Base-by-base conservation (phyloP, 352 stramenopile species). In the Globisporangium cylindrosporum region DNA sequence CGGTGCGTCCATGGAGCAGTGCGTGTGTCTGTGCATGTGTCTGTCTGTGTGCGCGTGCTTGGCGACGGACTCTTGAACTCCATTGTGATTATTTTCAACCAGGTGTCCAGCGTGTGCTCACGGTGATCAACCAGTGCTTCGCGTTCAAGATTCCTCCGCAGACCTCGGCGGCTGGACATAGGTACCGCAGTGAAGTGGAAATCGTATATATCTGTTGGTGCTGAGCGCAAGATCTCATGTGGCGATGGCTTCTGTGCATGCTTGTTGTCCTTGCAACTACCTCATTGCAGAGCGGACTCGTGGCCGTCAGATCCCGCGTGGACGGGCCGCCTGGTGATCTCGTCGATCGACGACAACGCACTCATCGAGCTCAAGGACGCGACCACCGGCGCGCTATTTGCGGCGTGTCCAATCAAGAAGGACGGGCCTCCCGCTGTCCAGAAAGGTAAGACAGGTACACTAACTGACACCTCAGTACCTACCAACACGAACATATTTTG, bases 301-400 rank as follows among this genome's bases (percentile, higher is more conserved):
- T 46, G 38, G 84, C 82, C 84, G 1, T 77, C 72, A 18, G 82
- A 85, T 0, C 84, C 81, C 9, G 74, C 77, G 32, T 92, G 84
- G 84, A 90, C 78, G 14, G 84, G 84, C 8, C 74, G 80, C 15
- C 66, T 90, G 49, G 75, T 88, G n/a, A 82, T 92, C 51, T 88
- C 78, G 20, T 78, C 77, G 18, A 79, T 79, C 22, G 81, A 86
- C 20, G 84, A 90, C 32, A 78, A 86, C 7, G 78, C 79, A 0
- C 67, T 83, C 24, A 89, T 92, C 61, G 81, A 90, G 55, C 69
- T 92, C 20, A 84, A 85, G 49, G 83, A 91, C 54, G 64, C 79
- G 25, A 85, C 68, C 54, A 88, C 76, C 0, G 84, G 81, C 29
- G 66, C 38, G 5, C 66, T 92, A 27, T 92, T 92, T 67, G 84